phyloP scores from a whole-genome alignment of 2,329 filamentous ascomycete species.

The Penicillium sp. region DNA sequence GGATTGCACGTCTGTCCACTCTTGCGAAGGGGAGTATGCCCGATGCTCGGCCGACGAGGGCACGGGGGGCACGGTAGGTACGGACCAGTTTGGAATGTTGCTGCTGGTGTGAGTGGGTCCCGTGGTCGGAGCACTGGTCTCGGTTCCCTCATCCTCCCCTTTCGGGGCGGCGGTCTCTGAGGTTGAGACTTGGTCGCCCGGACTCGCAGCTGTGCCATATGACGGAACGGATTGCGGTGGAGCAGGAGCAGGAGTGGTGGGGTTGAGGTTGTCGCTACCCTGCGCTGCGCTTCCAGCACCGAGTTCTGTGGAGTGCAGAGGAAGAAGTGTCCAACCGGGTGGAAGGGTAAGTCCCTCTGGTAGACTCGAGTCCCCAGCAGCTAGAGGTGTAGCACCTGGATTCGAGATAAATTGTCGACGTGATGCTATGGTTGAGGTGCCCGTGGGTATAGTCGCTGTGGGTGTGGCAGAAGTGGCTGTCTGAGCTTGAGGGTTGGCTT shows the following conservation, averaged over 20 bases:
- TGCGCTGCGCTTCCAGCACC: conserved; percentile 5
- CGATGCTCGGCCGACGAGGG: conserved; percentile 12
- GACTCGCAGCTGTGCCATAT: background rate
- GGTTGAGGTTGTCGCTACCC: background rate
- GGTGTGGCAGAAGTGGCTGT: conserved; percentile 13
- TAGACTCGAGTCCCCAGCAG: conserved; percentile 48
- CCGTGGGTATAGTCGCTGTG: conserved; percentile 18
- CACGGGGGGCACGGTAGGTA: conserved; percentile 6
- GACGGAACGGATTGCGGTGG: background rate
- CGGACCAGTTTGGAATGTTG: conserved; percentile 23
- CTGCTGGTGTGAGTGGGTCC: conserved; percentile 1
- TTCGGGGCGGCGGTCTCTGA: background rate
- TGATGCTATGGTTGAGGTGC: conserved; percentile 21
- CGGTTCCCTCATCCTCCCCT: background rate
- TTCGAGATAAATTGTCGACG: conserved; percentile 34
- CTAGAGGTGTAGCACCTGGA: conserved; percentile 34
- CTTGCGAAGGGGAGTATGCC: conserved; percentile 31
- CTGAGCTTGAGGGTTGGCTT: conserved; percentile 29
- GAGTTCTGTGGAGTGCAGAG: conserved; percentile 27
- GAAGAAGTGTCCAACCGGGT: conserved; percentile 48
- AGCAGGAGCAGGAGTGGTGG: conserved; percentile 2
- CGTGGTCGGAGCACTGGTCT: background rate
- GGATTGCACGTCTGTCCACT: conserved; percentile 32
- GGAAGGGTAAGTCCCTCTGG: conserved; percentile 55
- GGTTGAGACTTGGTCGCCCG: background rate